These are phyloP conservation scores for Meira miltonrushii DNA, from an alignment of 1,284 basidiomycete species.

Conservation along the genomic window DNA sequence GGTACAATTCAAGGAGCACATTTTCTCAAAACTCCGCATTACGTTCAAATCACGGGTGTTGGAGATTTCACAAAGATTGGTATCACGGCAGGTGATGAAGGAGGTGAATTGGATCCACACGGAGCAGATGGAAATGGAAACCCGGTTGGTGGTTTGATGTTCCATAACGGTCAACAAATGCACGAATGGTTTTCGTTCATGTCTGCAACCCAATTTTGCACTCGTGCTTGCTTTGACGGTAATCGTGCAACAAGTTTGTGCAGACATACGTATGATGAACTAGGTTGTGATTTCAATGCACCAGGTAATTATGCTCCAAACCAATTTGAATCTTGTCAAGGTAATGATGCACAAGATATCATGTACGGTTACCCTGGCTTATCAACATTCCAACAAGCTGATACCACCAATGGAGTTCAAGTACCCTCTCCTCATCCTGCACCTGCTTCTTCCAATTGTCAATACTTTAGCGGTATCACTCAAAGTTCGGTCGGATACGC, in stretches of 20 bases:
- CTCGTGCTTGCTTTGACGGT: slow-evolving; percentile 31
- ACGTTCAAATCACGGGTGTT: slow-evolving; percentile 64
- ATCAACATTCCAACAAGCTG: slow-evolving; percentile 5
- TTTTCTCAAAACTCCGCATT: slow-evolving; percentile 64
- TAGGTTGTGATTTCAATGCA: slow-evolving; percentile 25
- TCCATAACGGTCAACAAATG: slow-evolving; percentile 9
- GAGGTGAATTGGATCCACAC: slow-evolving; percentile 40
- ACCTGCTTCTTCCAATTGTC: slow-evolving; percentile 9
- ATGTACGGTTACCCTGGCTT: slow-evolving; percentile 15
- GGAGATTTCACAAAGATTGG: slow-evolving; percentile 52
- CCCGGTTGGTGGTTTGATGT: slow-evolving; percentile 33
- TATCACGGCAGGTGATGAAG: slow-evolving; percentile 40
- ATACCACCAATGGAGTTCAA: slow-evolving; percentile 8
- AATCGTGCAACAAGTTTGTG: slow-evolving; percentile 22
- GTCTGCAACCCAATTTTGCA: slow-evolving; percentile 28
- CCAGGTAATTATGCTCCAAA: slow-evolving; percentile 23
- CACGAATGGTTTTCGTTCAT: slow-evolving; percentile 24
- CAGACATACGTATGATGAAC: slow-evolving; percentile 32
- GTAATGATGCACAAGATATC: slow-evolving; percentile 16
- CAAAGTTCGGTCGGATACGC: neutral
- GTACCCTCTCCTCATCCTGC: slow-evolving; percentile 12
- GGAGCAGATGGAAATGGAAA: slow-evolving; percentile 33
- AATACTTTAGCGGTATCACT: neutral
- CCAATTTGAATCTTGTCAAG: slow-evolving; percentile 34
- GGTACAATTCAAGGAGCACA: slow-evolving; percentile 69